Conservation (phyloP, 2,329 filamentous ascomycete genomes). For the Cercospora sp. region DNA sequence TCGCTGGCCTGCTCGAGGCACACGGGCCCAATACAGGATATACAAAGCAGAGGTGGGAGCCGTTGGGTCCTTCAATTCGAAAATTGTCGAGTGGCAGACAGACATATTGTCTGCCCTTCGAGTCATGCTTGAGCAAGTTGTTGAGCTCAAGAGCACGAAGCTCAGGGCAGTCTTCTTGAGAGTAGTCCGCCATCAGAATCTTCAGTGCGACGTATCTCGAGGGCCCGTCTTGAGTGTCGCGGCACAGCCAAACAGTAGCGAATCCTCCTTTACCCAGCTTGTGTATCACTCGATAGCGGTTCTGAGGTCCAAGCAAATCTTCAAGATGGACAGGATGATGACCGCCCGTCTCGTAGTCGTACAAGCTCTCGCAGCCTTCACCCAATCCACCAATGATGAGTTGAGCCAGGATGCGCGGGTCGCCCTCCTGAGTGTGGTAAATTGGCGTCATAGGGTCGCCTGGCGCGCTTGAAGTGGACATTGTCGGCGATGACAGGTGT, state of each 20-base stretch:
- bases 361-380: not conserved
- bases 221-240: not conserved
- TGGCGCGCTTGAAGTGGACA: not conserved
- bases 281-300: not conserved
- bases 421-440: no score
- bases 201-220: not conserved
- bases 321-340: not conserved
- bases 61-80: slow-evolving; percentile 35
- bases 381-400: no score
- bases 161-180: not conserved
- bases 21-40: not conserved
- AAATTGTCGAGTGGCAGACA: slow-evolving; percentile 39
- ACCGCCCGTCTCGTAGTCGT: not conserved
- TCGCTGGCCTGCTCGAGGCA: not conserved
- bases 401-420: no score
- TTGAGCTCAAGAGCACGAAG: not conserved
- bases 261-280: not conserved
- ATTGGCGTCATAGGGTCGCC: no score
- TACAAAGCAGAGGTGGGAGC: slow-evolving; percentile 22
- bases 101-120: not conserved
- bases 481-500: not conserved
- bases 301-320: not conserved
- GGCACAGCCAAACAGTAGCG: not conserved
- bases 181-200: not conserved
- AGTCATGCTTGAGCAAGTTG: not conserved